phyloP scores from a whole-genome alignment of 2,329 filamentous ascomycete genomes.

The Emericellopsis cladophorae region DNA sequence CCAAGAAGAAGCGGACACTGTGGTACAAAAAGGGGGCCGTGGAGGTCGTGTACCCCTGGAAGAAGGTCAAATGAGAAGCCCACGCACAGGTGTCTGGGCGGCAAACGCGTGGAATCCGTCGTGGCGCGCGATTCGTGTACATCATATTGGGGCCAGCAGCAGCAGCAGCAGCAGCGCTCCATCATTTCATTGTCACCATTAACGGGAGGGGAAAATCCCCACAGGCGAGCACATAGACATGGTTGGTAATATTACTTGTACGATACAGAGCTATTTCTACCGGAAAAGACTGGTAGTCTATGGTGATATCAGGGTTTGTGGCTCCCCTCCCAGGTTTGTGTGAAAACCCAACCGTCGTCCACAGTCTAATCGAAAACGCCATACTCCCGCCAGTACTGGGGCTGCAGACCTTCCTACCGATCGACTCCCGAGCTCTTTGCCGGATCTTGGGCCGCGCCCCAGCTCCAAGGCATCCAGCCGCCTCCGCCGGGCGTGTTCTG shows the following conservation, averaged over 20 bases:
- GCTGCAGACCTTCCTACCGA: conserved; percentile 12
- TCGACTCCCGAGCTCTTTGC: conserved; percentile 26
- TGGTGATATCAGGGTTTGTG: not conserved
- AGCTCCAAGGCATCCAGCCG: conserved; percentile 38
- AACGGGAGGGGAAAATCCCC: too few species aligned
- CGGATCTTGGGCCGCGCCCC: conserved; percentile 17
- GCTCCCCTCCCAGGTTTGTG: not conserved
- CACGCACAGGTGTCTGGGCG: too few species aligned
- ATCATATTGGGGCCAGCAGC: too few species aligned
- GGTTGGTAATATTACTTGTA: too few species aligned
- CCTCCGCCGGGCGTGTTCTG: conserved; percentile 12
- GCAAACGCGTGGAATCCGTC: too few species aligned
- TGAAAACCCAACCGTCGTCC: not conserved
- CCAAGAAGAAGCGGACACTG: conserved; percentile 82
- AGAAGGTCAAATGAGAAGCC: conserved; percentile 11
- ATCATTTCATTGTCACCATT: too few species aligned
- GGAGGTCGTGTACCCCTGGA: conserved; percentile 51
- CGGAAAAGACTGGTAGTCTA: not conserved
- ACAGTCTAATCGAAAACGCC: conserved; percentile 10
- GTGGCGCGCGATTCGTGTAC: too few species aligned
- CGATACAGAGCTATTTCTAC: too few species aligned
- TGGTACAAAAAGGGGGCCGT: conserved; percentile 73
- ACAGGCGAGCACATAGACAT: too few species aligned
- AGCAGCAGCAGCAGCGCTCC: too few species aligned
- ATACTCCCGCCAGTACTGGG: conserved; percentile 14